Percentiles rank a stretch among this genome's conserved stretches.
phyloP scores from a whole-genome alignment of 371 early-diverging fungal genomes.

The Globomyces sp. region DNA sequence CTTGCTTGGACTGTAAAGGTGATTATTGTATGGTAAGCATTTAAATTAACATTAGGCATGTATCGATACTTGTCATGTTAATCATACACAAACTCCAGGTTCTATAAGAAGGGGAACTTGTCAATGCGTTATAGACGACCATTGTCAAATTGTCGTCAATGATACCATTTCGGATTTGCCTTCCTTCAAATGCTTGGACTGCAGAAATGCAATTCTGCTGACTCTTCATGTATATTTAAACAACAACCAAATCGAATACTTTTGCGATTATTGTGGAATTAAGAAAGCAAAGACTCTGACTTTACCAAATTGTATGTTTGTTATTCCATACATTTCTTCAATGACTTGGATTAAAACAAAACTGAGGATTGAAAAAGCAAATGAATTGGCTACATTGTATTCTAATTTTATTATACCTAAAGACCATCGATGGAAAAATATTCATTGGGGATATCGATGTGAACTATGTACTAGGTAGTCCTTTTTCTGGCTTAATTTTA shows the following conservation, averaged over 20 bases:
- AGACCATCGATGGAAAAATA: constrained; percentile 17
- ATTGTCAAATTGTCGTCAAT: neutral
- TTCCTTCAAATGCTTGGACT: constrained; percentile 16
- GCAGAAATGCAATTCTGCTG: constrained; percentile 15
- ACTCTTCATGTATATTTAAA: constrained; percentile 13
- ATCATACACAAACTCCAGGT: neutral
- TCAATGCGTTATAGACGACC: constrained; percentile 1
- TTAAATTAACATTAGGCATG: neutral
- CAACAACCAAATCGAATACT: neutral
- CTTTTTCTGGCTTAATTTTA: too few relatives aligned
- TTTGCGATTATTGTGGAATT: constrained; percentile 17
- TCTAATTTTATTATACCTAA: neutral
- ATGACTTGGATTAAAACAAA: constrained; percentile 19
- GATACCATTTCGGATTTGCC: constrained; percentile 19
- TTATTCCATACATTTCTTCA: constrained; percentile 18
- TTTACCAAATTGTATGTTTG: constrained; percentile 6
- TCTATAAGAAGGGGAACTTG: neutral
- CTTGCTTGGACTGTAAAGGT: constrained; percentile 1
- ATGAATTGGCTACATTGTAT: constrained; percentile 9
- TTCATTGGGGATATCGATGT: constrained; percentile 21
- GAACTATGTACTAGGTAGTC: constrained; percentile 15
- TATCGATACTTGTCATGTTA: constrained; percentile 11
- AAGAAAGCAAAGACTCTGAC: neutral
- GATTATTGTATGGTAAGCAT: constrained; percentile 6
- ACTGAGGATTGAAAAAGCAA: constrained; percentile 9